Conservation (phyloP, 768 basidiomycete genomes). For the Pisolithus sp. region DNA sequence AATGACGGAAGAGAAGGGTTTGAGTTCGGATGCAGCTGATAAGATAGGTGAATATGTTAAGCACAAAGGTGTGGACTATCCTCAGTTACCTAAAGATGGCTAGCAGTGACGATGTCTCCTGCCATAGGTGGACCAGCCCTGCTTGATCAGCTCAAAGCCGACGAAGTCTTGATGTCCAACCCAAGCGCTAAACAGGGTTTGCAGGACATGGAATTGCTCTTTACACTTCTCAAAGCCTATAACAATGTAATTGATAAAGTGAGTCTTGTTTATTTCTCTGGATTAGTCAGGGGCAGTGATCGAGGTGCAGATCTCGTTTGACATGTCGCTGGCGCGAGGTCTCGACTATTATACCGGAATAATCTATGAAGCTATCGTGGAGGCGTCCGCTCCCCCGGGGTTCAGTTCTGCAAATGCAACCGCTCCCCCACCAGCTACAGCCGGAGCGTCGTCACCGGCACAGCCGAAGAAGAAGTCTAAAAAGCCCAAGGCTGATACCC, state of each 20-base stretch:
- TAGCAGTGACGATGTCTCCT: not conserved
- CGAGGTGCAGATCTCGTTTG: conserved; percentile 74
- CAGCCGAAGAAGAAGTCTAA: conserved; percentile 34
- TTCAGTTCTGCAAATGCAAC: conserved; percentile 52
- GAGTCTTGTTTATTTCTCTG: conserved; percentile 5
- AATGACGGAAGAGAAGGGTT: conserved; percentile 94
- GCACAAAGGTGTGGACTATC: conserved; percentile 63
- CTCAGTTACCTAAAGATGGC: not conserved
- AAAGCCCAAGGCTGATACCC: conserved; percentile 38
- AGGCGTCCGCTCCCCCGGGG: conserved; percentile 88
- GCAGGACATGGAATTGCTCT: conserved; percentile 79
- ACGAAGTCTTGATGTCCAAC: conserved; percentile 62
- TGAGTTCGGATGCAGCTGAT: conserved; percentile 76
- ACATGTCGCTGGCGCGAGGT: conserved; percentile 94
- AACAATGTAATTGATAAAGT: conserved; percentile 72
- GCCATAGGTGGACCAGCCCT: conserved; percentile 68
- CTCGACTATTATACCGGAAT: conserved; percentile 98
- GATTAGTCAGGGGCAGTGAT: not conserved
- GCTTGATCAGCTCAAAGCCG: conserved; percentile 60
- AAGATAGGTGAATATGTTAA: conserved; percentile 97
- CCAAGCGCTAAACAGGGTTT: conserved; percentile 74
- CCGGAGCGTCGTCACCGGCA: conserved; percentile 21
- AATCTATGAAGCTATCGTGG: conserved; percentile 94
- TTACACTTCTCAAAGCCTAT: conserved; percentile 77
- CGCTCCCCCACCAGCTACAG: conserved; percentile 29